Evolutionary conservation across 768 basidiomycete species (phyloP), one percentile per base, ranked within the genome.

Genomic region (Tricholoma furcatifolium): DNA sequence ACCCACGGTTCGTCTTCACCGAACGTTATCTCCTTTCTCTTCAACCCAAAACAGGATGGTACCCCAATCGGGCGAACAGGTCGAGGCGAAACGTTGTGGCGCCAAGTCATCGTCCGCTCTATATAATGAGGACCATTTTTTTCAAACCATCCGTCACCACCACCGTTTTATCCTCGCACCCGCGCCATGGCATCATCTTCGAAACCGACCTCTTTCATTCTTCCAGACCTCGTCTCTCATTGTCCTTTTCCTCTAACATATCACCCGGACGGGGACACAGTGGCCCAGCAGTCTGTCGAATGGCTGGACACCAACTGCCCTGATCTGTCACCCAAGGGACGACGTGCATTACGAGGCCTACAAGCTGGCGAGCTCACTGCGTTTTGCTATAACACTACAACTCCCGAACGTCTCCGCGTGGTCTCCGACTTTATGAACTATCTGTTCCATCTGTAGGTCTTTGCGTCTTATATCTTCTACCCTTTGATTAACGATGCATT

Each of bases 401-500:
- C 79, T n/a, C 64, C 73, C 39, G 77, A 80, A 55, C 79, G 81
- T 44, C 77, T 89, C 34, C 81, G 82, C 27, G 78, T 85, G 55
- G 77, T 84, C 55, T 79, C 81, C 3, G 87, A 89, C 67, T 88
- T 85, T 60, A 79, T 88, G 81, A 79, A 75, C 55, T 81, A 80
- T 52, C 69, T 81, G 4, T 81, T 81, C 64, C 78, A 80, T 61
- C 59, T 81, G 78, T 80, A 52, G 42, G 77, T 71, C 40, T 4
- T 50, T 55, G 51, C 27, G 47, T 47, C 52, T 45, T 51, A 44
- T 27, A 3, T 11, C 42, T 52, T 49, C 18, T 30, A 55, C 47
- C 20, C 53, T 43, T 56, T 50, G 24, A 42, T 51, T 32, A 53
- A 38, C 21, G 12, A 44, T 60, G 12, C 3, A 27, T 56, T 50